Percentiles rank a stretch among this genome's conserved stretches.
phyloP scores from a whole-genome alignment of 306 rosid genomes.

The Crataegus laevigata region DNA sequence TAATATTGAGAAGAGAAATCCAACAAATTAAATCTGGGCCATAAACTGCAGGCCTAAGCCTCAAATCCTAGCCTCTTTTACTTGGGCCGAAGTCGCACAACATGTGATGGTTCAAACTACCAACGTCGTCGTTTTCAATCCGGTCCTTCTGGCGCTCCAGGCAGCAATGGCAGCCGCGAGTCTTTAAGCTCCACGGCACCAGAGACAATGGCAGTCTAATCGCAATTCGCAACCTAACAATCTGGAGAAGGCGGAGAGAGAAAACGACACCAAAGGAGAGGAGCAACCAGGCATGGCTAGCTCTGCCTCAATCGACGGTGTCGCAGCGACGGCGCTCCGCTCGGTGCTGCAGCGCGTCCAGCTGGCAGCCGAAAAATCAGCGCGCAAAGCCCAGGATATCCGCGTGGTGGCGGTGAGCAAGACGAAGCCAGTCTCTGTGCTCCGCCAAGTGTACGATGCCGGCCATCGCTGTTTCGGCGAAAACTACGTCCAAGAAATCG shows the following conservation, averaged over 20 bases:
- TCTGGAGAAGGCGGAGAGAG: slow-evolving; percentile 16
- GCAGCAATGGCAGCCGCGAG: neutral
- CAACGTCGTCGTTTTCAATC: neutral
- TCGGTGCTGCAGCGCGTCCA: slow-evolving; percentile 55
- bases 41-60: neutral
- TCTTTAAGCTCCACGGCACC: neutral
- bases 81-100: neutral
- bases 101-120: neutral
- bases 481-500: slow-evolving; percentile 80
- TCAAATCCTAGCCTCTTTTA: neutral
- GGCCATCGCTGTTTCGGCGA: slow-evolving; percentile 90
- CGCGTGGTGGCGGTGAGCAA: slow-evolving; percentile 87
- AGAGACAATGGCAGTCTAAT: neutral
- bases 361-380: slow-evolving; percentile 54
- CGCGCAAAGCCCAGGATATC: slow-evolving; percentile 36
- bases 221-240: neutral
- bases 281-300: slow-evolving; percentile 28
- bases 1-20: neutral
- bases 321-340: slow-evolving; percentile 36
- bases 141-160: neutral
- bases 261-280: neutral
- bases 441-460: slow-evolving; percentile 75
- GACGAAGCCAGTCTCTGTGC: slow-evolving; percentile 57
- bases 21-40: neutral
- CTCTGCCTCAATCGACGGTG: slow-evolving; percentile 34